Base-by-base conservation (phyloP, 225 moss, liverwort and hornwort species). In the Pseudisothecium myosuroides region DNA sequence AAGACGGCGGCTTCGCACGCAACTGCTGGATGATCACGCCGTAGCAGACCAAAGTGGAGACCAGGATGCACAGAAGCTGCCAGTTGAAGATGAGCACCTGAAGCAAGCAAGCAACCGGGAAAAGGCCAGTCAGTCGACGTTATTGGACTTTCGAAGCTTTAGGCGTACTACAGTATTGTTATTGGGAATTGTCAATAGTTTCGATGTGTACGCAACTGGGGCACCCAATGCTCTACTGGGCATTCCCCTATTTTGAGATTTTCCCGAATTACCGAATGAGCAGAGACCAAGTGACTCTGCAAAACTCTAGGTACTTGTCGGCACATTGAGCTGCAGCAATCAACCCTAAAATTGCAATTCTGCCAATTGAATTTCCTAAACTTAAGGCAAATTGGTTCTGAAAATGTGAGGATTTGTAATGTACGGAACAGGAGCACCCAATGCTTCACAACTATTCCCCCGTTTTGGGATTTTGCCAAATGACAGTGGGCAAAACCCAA, bases 31-130 rank as follows among this genome's bases (percentile, higher is more conserved):
- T 8, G 47, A 96, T 64, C 67, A 78, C 16, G 31, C 82, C 93
- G 60, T 94, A 96, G 60, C 82, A 76, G 7, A 92, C 52, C n/a
- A 93, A 83, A 29, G 94, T 94, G 58, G 85, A 87, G 36, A 91
- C 87, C 43, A 97, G 82, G 63, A 96, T 90, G 45, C 88, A 88
- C 43, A 95, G 91, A 55, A 91, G 76, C 55, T 97, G 97, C 76
- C 68, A 85, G 62, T 94, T 93, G 91, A 97, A 95, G 50, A 95
- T 91, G 54, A 97, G 87, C 52, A 97, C 93, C 88, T 97, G 96
- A 71, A 71, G 49, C 75, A 76, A 82, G 82, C 64, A 47, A 63
- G 7, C 82, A 82, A 82, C 82, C 64, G 49, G 47, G 49, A 27
- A 8, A 80, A 39, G 17, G 8, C 41, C 56, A 56, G 56, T 79